Conservation (phyloP, 2,329 filamentous ascomycete species). For the Clathrospora elynae region DNA sequence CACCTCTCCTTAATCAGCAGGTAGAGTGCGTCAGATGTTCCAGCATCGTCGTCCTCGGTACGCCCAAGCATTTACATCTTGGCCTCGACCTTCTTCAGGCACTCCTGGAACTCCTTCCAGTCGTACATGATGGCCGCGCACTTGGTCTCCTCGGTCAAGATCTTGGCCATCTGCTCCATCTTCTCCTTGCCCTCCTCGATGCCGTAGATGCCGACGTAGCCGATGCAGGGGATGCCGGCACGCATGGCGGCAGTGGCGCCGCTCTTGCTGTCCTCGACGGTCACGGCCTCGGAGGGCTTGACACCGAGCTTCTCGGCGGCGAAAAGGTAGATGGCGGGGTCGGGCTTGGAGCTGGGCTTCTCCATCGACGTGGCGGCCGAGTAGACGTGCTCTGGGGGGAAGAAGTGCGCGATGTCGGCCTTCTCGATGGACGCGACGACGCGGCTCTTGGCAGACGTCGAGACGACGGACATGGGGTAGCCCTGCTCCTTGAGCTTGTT, state of each 20-base stretch:
- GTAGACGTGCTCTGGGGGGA: constrained; percentile 75
- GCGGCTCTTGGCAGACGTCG: constrained; percentile 76
- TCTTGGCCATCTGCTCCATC: constrained; percentile 56
- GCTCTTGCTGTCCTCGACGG: constrained; percentile 87
- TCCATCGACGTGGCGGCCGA: constrained; percentile 79
- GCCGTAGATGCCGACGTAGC: constrained; percentile 73
- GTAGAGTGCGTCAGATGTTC: constrained; percentile 22
- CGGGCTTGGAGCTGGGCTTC: constrained; percentile 85
- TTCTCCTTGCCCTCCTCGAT: constrained; percentile 51
- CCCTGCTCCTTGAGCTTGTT: constrained; percentile 66
- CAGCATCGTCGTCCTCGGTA: constrained; percentile 1
- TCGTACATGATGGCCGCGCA: constrained; percentile 57
- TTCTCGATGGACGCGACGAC: constrained; percentile 79
- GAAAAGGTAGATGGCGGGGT: constrained; percentile 84
- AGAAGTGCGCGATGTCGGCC: constrained; percentile 79
- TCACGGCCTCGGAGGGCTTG: constrained; percentile 72
- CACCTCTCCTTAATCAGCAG: constrained; percentile 19
- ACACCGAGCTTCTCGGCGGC: constrained; percentile 76
- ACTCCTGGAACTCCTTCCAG: constrained; percentile 58
- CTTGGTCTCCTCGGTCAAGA: constrained; percentile 56
- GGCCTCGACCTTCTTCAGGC: constrained; percentile 56
- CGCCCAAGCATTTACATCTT: constrained; percentile 34
- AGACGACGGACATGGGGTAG: constrained; percentile 80
- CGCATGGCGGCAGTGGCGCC: constrained; percentile 77
- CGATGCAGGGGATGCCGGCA: constrained; percentile 79